Evolutionary conservation across 495 filamentous ascomycete species (phyloP), one percentile per base, ranked within the genome.

Genomic region (Tetracladium setigerum): DNA sequence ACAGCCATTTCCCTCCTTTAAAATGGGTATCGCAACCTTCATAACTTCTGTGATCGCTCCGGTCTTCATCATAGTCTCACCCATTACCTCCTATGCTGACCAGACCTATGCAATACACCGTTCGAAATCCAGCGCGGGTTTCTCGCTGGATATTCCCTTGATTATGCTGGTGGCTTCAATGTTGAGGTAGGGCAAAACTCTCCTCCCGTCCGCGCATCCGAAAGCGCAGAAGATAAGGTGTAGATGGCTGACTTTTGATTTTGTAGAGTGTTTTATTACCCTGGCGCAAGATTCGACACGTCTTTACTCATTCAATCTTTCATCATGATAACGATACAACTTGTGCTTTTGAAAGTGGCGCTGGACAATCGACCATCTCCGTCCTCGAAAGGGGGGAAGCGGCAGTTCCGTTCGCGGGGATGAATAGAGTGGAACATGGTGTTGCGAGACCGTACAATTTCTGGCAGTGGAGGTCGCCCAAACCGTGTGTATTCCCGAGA

Each of bases 121-220:
- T 53, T 76, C 65, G 27, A 83, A 83, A 59, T 87, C 81, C 27
- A 95, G 89, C 37, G 86, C 84, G 15, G 92, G 92, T 31, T 98
- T 98, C 70, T 77, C 72, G 11, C 63, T 82, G 32, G 86, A 98
- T 61, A 98, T 95, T 38, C 94, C 92, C 5, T 64, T 97, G 51
- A 98, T 98, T 54, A 98, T 98, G 92, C 86, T 98, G 22, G 80
- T 95, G 36, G 85, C 92, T 12, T 95, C 89, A 9, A 81, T 96
- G 44, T 67, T 95, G 22, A 92, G 94, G 84, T 95, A 67, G 56
- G 78, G 61, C 13, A 40, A 38, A 34, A 33, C 30, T 36, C 43
- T 38, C 19, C 30, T 36, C 43, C 42, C 19, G 22, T 13, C 34
- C 12, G 16, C 38, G 19, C 10, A 37, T 33, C 18, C 14, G 14